Conservation (phyloP, 495 filamentous ascomycete genomes). For the Aspergillus mulundensis region DNA sequence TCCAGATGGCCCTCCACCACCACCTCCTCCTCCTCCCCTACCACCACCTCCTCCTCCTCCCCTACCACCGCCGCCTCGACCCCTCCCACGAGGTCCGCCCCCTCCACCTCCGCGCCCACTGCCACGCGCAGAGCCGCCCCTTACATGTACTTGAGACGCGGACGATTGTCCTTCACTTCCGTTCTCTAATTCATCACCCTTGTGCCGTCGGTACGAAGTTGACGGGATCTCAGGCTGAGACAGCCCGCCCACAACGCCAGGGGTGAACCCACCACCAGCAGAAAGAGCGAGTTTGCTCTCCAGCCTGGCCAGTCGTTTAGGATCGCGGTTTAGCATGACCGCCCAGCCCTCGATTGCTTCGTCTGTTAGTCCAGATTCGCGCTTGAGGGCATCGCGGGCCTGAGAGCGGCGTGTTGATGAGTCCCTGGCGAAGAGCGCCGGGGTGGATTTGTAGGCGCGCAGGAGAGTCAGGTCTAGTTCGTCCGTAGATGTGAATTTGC, state of each 20-base stretch:
- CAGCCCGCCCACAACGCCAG: conserved; percentile 22
- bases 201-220: conserved; percentile 52
- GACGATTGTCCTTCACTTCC: conserved; percentile 20
- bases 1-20: conserved; percentile 40
- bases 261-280: no score
- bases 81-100: conserved; percentile 32
- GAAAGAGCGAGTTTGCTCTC: conserved; percentile 62
- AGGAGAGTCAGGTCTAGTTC: conserved; percentile 56
- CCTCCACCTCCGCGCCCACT: conserved; percentile 23
- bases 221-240: conserved; percentile 56
- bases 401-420: conserved; percentile 60
- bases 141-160: conserved; percentile 17
- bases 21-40: conserved; percentile 55
- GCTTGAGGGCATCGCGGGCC: conserved; percentile 58
- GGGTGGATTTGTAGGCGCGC: conserved; percentile 57
- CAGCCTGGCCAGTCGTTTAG: conserved; percentile 58
- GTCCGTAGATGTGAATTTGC: conserved; percentile 24
- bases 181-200: conserved; percentile 29
- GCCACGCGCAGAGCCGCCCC: conserved; percentile 26
- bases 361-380: conserved; percentile 83
- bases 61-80: conserved; percentile 49
- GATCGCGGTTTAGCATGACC: conserved; percentile 73
- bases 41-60: conserved; percentile 41
- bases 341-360: conserved; percentile 94
- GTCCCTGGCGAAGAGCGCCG: conserved; percentile 65